Evolutionary conservation across 257 asterid genomes (phyloP), one percentile per base, ranked within the genome.

Genomic region (Solanum appendiculatum): DNA sequence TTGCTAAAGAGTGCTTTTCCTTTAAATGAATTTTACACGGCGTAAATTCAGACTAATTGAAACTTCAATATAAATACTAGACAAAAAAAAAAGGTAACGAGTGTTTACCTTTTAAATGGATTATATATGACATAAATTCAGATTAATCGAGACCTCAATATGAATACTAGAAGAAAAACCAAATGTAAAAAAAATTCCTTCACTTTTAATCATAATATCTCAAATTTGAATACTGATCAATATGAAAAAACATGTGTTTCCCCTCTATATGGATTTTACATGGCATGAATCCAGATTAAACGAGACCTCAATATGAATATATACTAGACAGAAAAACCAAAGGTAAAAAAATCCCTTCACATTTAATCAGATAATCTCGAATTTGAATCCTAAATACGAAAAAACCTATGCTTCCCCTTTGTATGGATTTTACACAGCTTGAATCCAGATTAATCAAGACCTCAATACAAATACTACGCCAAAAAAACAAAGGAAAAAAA

Each of bases 1-100:
- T 7, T 10, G 5, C 27, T 21, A 56, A 21, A 0, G 0, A 0
- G 0, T 29, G 36, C 0, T 29, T 68, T 7, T 12, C 10, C 11
- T 14, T 15, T 16, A 15, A 2, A 69, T 69, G 0, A 0, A 7
- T 69, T 60, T 60, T 60, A 60, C 69, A 5, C 5, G 0, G 0
- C 34, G 1, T 9, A 7, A 64, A 64, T 11, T 25, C 2, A 12
- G 7, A 64, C 12, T 64, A 64, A 25, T 5, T 5, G 4, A 13
- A 14, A 64, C 1, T 1, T 66, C 77, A 69, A 69, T 69, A 29
- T 6, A 4, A 31, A 13, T 7, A 54, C 10, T 7, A 29, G 9
- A 16, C 9, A 6, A 1, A 66, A 27, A 66, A 27, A 10, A 64
- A 66, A 66, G 20, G 0, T 14, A 3, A 54, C 2, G 63, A 54